Evolutionary conservation across 129 eudicot genomes (phyloP).

Genomic region (Flaveria sonorensis): DNA sequence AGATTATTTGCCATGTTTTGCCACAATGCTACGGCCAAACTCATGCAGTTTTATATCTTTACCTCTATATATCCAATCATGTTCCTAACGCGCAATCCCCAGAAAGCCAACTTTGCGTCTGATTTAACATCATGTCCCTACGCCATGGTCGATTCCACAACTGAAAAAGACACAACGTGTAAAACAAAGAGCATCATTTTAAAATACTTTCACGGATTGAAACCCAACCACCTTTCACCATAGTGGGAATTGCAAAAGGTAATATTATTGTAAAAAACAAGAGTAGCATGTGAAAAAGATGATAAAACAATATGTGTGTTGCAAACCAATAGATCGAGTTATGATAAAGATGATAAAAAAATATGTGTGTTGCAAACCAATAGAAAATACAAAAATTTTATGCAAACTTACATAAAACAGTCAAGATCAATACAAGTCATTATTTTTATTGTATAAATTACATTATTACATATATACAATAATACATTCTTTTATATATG

Average conservation of each 20-base stretch:
- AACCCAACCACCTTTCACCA: slow-evolving; percentile 32
- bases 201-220: slow-evolving; percentile 30
- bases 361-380: too few species aligned
- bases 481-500: too few species aligned
- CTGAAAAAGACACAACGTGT: slow-evolving; percentile 66
- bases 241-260: background rate
- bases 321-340: too few species aligned
- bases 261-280: slow-evolving; percentile 6
- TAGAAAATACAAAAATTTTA: too few species aligned
- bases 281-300: background rate
- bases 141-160: slow-evolving; percentile 57
- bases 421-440: too few species aligned
- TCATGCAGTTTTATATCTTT: slow-evolving; percentile 34
- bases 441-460: too few species aligned
- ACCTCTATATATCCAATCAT: background rate
- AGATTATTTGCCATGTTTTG: slow-evolving; percentile 39
- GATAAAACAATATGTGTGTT: too few species aligned
- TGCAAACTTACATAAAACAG: too few species aligned
- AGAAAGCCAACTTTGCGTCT: slow-evolving; percentile 54
- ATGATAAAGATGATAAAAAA: too few species aligned
- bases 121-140: slow-evolving; percentile 61
- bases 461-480: too few species aligned
- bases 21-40: slow-evolving; percentile 41
- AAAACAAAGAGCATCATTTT: slow-evolving; percentile 39
- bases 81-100: background rate